Base-by-base conservation (phyloP, 2,329 filamentous ascomycete species). In the Fusarium sp. region DNA sequence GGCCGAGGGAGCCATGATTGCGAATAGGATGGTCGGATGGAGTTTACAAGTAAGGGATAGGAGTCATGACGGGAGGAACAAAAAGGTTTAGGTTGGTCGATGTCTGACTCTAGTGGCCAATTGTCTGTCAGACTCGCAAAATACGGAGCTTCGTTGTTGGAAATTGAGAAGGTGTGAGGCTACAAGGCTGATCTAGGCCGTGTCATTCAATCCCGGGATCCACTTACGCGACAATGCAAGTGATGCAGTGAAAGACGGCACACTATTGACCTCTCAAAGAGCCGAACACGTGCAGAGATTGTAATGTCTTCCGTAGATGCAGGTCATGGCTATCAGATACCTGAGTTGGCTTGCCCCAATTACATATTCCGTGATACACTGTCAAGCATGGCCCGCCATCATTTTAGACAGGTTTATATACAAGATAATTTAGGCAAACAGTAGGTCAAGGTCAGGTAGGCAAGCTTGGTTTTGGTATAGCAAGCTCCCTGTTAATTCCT, bases 1-100 rank as follows among this genome's bases (percentile, higher is more conserved):
- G 39, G 86, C 89, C 60, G 88, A 87, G 66, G 88, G 88, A 73
- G 87, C 85, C 87, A 89, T 89, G 72, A 52, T 79, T 70, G 68
- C 22, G 45, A 55, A 56, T 55, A 65, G 52, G 42, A 45, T 41
- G 56, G 47, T 66, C 39, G 30, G 51, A 58, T 41, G 42, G 26
- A 57, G 51, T 64, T 67, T 69, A 60, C 17, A 60, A 62, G 30
- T 56, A 54, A 68, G 54, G 51, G 60, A 41, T 48, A 48, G 50
- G 64, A 70, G 68, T 63, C 77, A 78, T 77, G 73, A 32, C 68
- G 71, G 38, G 48, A 48, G 48, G 44, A 47, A 48, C 34, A 59
- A 62, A 28, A 44, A 68, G 59, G 44, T 32, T 44, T 48, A 30
- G 62, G 42, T 45, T 48, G 59, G 59, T 56, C 54, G 62, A 51